Evolutionary conservation across 106 monocot genomes (phyloP), one percentile per base, ranked within the genome.

Genomic region (Hemerocallis citrina): DNA sequence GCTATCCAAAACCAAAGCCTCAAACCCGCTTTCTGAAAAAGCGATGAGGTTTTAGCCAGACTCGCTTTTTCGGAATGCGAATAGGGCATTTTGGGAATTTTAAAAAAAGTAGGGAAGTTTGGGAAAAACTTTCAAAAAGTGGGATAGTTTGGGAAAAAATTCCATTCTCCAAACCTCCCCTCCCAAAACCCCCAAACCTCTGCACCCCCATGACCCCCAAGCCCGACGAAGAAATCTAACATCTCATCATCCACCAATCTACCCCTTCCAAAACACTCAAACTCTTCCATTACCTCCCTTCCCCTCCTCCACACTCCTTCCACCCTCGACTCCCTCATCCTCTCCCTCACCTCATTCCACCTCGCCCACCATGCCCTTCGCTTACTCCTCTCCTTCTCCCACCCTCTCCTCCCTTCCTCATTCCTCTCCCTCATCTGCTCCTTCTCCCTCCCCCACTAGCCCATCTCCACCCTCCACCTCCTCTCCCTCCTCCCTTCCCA

Each of bases 351-450:
- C 56, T 57, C 68, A 19, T 68, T 57, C 68, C 50, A 45, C 68
- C 44, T 45, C 43, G 39, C 57, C 31, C 57, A 68, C 17, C 13
- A 42, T 13, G 68, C 57, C 57, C 29, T 52, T 33, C 32, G 46
- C 19, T n/a, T 68, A 29, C 41, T 68, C 34, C 57, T 56, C 54
- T 58, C 58, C 17, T 36, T 49, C 42, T 64, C 49, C 62, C 71
- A 43, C 57, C 68, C 43, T 34, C 54, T 10, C 55, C 63, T 34
- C 74, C 70, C 49, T 34, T 43, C 68, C 39, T 40, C 67, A 57
- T 28, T 78, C 64, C n/a, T 69, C 63, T 15, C 72, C 50, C 47
- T 79, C 62, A 36, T 75, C 74, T 72, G 77, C 30, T 52, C 60
- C 37, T 54, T 73, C 52, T 67, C 38, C 49, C 76, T 62, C 22